Base-by-base conservation (phyloP, 805 yeast genomes). In the Saccharomyces kudriavzevii region DNA sequence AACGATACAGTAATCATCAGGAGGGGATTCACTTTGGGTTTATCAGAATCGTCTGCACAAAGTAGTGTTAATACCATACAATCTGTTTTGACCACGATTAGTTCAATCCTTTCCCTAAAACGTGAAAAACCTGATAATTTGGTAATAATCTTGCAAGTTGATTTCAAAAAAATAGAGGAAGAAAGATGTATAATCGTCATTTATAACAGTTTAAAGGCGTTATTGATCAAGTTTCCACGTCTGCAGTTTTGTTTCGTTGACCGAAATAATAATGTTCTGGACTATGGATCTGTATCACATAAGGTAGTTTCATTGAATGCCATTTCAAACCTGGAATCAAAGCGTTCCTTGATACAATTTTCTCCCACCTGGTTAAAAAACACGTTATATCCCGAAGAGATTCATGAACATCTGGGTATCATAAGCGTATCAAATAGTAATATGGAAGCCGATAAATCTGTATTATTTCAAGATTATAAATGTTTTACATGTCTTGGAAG, bases 21-120 rank as follows among this genome's bases (percentile, higher is more conserved):
- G 53, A 57, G 63, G 52, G 62, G 65, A 1, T 51, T 60, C 10
- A 46, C 50, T 6, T 14, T 65, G 9, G 48, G 54, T 10, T 28
- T 35, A 4, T 49, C 52, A 2, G 45, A 45, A 13, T 49, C 43
- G 10, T 49, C 28, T 0, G 31, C 31, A 8, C 45, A 45, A 8
- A 50, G 46, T 27, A 49, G 46, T 35, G 26, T 49, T 5, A 48
- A 45, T 11, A 61, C 63, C 4, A 49, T 63, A 10, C 40, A 54
- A 40, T 53, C 66, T 8, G 51, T 57, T 43, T 55, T 65, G 60
- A 65, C 70, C 2, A 59, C 64, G 8, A 54, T 65, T 2, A 64
- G 68, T 29, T 66, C 70, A 5, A 59, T 65, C 4, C 53, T 67
- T 5, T 67, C 70, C 5, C 31, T 67, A 40, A 66, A 66, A 48